A percentile compares a stretch with the other conserved stretches of the same genome.
Evolutionary conservation across 2,329 filamentous ascomycete species (phyloP).

Genomic region (Colletotrichum trifolii): DNA sequence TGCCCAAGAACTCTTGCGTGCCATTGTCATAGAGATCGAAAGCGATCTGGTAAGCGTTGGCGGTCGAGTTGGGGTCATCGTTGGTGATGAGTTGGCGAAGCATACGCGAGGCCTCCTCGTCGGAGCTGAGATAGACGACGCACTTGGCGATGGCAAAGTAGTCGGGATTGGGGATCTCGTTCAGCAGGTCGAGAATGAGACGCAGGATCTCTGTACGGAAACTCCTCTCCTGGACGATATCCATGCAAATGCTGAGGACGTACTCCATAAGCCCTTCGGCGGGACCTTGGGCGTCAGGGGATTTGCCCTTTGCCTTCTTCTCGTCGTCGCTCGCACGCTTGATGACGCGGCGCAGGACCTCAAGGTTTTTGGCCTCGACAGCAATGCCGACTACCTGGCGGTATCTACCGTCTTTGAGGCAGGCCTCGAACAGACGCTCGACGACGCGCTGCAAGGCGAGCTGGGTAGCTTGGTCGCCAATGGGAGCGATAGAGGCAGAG

Average conservation of each 20-base stretch:
- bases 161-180: constrained; percentile 90
- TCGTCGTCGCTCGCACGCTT: constrained; percentile 89
- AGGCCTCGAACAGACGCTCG: constrained; percentile 90
- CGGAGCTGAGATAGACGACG: constrained; percentile 93
- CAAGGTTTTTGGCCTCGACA: constrained; percentile 91
- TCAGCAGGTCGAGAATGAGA: constrained; percentile 94
- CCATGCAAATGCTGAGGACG: constrained; percentile 95
- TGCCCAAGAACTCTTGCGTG: constrained; percentile 94
- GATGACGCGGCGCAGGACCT: constrained; percentile 87
- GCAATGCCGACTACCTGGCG: constrained; percentile 97
- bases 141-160: constrained; percentile 99
- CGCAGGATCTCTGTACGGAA: constrained; percentile 87
- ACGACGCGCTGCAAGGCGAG: constrained; percentile 85
- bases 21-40: constrained; percentile 99
- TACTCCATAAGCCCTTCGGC: constrained; percentile 98
- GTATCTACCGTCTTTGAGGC: constrained; percentile 86
- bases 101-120: constrained; percentile 89
- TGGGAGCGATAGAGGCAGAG: constrained; percentile 72
- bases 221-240: constrained; percentile 92
- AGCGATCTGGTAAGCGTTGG: constrained; percentile 95
- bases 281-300: constrained; percentile 59
- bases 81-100: constrained; percentile 84
- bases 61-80: constrained; percentile 80
- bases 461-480: constrained; percentile 76
- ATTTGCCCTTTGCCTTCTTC: constrained; percentile 74